A percentile compares a stretch with the other conserved stretches of the same genome.
phyloP scores from a whole-genome alignment of 1,284 basidiomycete species.

The Rhizoctonia solani region DNA sequence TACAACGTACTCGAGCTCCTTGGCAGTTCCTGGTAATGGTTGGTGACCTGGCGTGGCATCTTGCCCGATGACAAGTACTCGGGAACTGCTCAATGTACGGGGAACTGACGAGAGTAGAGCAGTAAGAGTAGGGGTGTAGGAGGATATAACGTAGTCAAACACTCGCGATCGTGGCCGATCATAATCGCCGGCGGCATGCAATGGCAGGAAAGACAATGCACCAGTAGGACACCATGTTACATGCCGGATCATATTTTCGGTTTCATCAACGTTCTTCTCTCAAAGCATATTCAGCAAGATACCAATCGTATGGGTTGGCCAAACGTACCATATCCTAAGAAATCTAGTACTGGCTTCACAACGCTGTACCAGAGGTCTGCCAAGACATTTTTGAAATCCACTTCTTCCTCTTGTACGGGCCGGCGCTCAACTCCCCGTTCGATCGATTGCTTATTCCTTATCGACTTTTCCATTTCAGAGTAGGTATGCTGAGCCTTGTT shows the following conservation, averaged over 20 bases:
- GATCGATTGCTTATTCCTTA: background rate
- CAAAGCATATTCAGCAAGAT: background rate
- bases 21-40: background rate
- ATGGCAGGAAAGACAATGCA: too few relatives aligned
- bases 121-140: too few relatives aligned
- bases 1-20: background rate
- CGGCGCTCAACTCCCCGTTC: background rate
- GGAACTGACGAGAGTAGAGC: background rate
- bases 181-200: too few relatives aligned
- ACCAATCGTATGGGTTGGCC: background rate
- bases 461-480: background rate
- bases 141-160: too few relatives aligned
- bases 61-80: background rate
- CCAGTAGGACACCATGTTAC: slow-evolving; percentile 19
- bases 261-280: background rate
- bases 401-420: background rate
- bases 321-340: background rate
- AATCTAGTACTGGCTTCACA: slow-evolving; percentile 17
- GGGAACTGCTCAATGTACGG: background rate
- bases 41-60: background rate
- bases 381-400: background rate
- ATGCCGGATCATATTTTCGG: background rate
- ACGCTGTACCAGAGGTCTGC: slow-evolving; percentile 9
- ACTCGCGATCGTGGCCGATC: too few relatives aligned
- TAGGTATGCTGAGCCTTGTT: background rate